Base-by-base conservation (phyloP, 1,284 basidiomycete genomes). In the Flammula alnicola region DNA sequence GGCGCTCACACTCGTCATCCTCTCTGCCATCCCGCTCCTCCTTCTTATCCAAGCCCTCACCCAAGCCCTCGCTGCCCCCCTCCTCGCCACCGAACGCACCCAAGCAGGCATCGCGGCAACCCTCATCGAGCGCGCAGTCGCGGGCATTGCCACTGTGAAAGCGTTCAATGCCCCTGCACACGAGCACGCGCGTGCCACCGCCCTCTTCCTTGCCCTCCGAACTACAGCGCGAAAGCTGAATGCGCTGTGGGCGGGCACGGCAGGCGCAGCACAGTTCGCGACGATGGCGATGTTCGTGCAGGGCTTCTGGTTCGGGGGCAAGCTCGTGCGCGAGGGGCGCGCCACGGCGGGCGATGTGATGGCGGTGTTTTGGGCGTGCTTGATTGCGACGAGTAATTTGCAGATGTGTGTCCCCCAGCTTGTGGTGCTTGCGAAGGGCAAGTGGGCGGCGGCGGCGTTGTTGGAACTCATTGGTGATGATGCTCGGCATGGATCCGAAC, bases 291-390 rank as follows among this genome's bases (percentile, higher is more conserved):
- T 97, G 84, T 98, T 98, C 71, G 93, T 98, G 6, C 90, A 95
- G 62, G 95, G 91, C 1, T 98, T 98, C 72, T 98, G 95, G 92
- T 98, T 90, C 66, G 97, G 96, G 11, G 82, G 88, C 3, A 87
- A 90, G 63, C 80, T 98, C 44, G 93, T 99, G 11, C 74, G 84
- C 20, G 77, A 85, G 16, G 88, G 89, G 3, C 81, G 79, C 49
- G 77, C 84, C 44, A 74, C 72, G 1, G 76, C 89, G 0, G 92
- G 91, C 5, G 81, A 87, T 41, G 91, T 98, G 57, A 95, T 95
- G 85, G 88, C 91, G 25, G 93, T 96, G 36, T 99, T 99, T 68
- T 98, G 95, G 93, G 92, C 95, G 0, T 94, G 93, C 65, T 76
- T 98, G 37, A 88, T 98, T 51, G 93, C 93, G 0, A 88, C 88